Base-by-base conservation (phyloP, 2,329 filamentous ascomycete species). In the Madurella fahalii region DNA sequence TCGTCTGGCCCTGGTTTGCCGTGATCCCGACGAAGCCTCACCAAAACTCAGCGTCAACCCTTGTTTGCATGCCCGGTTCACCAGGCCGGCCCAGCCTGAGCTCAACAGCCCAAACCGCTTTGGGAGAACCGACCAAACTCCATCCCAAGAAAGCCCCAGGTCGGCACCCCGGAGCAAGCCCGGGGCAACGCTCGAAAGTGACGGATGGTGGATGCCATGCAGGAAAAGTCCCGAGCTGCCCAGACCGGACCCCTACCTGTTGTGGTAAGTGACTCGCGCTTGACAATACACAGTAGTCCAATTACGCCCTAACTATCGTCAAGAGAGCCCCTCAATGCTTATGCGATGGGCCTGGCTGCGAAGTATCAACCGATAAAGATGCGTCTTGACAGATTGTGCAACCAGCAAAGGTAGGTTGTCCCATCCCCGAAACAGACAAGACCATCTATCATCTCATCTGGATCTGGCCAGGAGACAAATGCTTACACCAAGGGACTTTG, bases 1-100 rank as follows among this genome's bases (percentile, higher is more conserved):
- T 56, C 57, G 53, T 52, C 53, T 54, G 53, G 58, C 49, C 50
- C 52, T 57, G 32, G 55, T 53, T 47, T 62, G 55, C 57, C 61
- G 61, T 54, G 57, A 51, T 54, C 50, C 60, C 58, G 60, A 53
- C 30, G 9, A 54, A 40, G 42, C 9, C 46, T 39, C 45, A 40
- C 40, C 49, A 49, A 42, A 48, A 48, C 43, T 30, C 39, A 41
- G 16, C 18, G 17, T 39, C 30, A 43, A 51, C 18, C 45, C 57
- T 44, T 54, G 53, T 40, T 34, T 37, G 12, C 9, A 42, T 39
- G 16, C 44, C 44, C 46, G 44, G 31, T 32, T 40, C 40, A 47
- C 47, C 25, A 40, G 42, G 32, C 47, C 34, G 34, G 9, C 25
- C 25, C 25, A 25, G 25, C 25, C 25, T 25, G 18, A 50, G 42